Percentiles rank a stretch among this genome's conserved stretches.
Evolutionary conservation across 148 eudicot genomes (phyloP).

Genomic region (Talinum fruticosum): DNA sequence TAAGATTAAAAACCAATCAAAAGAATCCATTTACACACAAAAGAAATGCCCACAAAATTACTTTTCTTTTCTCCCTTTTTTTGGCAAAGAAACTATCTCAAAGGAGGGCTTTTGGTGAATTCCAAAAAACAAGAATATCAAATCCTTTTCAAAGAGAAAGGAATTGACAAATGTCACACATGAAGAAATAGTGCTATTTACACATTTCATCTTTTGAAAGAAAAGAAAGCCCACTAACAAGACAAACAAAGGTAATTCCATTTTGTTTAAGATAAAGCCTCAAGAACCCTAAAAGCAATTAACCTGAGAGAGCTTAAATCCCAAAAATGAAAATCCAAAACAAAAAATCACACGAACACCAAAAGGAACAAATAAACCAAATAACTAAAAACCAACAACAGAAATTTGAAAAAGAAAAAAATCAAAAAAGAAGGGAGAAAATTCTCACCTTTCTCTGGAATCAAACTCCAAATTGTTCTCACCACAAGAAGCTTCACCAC

Average conservation of each 20-base stretch:
- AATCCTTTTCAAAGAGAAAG: constrained; percentile 15
- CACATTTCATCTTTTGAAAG: constrained; percentile 23
- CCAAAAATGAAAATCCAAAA: neutral
- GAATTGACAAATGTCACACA: constrained; percentile 28
- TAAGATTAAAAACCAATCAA: neutral
- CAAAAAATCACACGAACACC: neutral
- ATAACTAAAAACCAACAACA: neutral
- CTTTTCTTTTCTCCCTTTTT: neutral
- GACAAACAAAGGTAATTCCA: constrained; percentile 25
- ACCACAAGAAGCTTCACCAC: constrained; percentile 50
- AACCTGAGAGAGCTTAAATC: constrained; percentile 1
- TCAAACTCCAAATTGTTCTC: constrained; percentile 72
- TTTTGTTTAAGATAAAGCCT: neutral
- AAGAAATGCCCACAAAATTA: neutral
- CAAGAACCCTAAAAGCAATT: neutral
- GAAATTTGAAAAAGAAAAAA: neutral
- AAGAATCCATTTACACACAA: neutral
- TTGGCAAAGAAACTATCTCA: neutral
- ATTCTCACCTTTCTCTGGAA: constrained; percentile 49
- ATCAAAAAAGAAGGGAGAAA: neutral
- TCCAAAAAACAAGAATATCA: constrained; percentile 20
- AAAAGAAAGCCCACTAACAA: neutral
- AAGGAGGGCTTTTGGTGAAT: constrained; percentile 17
- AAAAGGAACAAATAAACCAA: neutral
- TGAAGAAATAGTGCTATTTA: constrained; percentile 22